These are phyloP conservation scores for Cryptosporidium parvum DNA, from an alignment of 169 alveolate genomes.

Conservation along the genomic window DNA sequence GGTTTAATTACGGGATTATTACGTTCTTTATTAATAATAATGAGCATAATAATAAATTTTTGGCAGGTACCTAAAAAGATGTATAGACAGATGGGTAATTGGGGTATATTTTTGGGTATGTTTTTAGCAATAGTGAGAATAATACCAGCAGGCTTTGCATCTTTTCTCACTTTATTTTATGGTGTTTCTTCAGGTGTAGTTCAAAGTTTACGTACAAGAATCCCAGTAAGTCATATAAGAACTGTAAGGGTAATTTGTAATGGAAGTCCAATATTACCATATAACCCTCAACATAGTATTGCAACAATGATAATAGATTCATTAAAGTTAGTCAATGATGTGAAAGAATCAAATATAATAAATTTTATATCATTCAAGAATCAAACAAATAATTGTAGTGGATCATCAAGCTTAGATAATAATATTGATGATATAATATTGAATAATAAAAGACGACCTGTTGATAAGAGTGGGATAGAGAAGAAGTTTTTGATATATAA, in stretches of 20 bases:
- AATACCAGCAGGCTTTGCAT: conserved; percentile 59
- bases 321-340: conserved; percentile 11
- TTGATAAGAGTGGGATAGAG: not conserved
- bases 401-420: not conserved
- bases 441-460: not conserved
- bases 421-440: conserved; percentile 13
- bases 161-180: conserved; percentile 27
- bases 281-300: conserved; percentile 19
- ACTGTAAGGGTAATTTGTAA: conserved; percentile 16
- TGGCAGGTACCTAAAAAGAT: conserved; percentile 49
- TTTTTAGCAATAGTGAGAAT: conserved; percentile 24
- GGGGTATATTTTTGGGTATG: conserved; percentile 37
- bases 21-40: conserved; percentile 33
- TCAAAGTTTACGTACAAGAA: conserved; percentile 46
- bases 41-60: conserved; percentile 44
- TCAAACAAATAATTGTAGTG: not conserved
- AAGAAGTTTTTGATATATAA: conserved; percentile 50
- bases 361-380: conserved; percentile 4
- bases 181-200: conserved; percentile 63
- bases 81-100: not conserved
- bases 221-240: conserved; percentile 24
- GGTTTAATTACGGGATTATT: conserved; percentile 33
- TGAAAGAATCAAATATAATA: conserved; percentile 25
- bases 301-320: conserved; percentile 28
- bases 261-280: conserved; percentile 45